Evolutionary conservation across 352 stramenopile species (phyloP), one percentile per base, ranked within the genome.

Genomic region (Phytophthora uliginosa): DNA sequence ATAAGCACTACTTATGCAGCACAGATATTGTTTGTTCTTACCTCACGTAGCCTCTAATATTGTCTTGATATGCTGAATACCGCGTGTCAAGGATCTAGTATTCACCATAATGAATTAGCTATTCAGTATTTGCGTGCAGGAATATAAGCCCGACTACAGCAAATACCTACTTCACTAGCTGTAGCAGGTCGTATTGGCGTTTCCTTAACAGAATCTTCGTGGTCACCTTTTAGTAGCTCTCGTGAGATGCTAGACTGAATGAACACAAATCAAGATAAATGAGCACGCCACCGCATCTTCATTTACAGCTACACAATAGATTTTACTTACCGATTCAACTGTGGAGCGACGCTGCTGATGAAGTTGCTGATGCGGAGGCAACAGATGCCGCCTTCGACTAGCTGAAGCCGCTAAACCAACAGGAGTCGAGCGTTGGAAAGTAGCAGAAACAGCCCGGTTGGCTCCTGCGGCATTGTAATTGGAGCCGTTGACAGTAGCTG

Each of bases 31-130:
- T 12, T 9, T 34, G 4, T 45, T 66, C 51, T 68, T 65, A 92
- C 85, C 83, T 84, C 38, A 90, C 83, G 61, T 88, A 87, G 28
- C 83, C 85, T 51, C 79, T 67, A 8, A 88, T 59, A 17, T 74
- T 73, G 4, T 73, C 63, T 28, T 63, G 59, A 34, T 60, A 62
- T 24, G 53, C 59, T 62, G 81, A 75, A 38, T 67, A 59, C 2
- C 74, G 50, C 17, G 73, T 79, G 48, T 88, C 75, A 8, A 76
- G 36, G 36, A 78, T 75, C 66, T 78, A 56, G n/a, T n/a, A 15
- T 36, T 53, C 17, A 31, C 10, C 20, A n/a, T 13, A 18, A 53
- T 10, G 2, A 1, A n/a, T 53, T 53, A 53, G 47, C 10, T 53
- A 0, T 53, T n/a, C 20, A 53, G 47, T 53, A 13, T 5, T 28